Evolutionary conservation across 1,284 basidiomycete genomes (phyloP).

Genomic region (Wallemia hederae): DNA sequence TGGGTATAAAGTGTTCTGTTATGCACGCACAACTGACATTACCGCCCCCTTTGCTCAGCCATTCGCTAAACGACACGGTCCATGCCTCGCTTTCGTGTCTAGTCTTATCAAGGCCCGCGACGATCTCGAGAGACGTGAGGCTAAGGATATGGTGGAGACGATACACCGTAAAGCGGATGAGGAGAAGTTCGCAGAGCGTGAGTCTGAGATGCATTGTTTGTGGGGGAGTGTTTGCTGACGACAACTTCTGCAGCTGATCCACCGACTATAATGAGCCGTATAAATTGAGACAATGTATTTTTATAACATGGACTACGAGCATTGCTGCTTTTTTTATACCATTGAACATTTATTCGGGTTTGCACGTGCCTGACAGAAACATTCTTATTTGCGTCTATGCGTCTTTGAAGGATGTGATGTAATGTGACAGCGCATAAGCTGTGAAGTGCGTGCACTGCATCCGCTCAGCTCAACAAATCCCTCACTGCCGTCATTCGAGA

Average conservation of each 20-base stretch:
- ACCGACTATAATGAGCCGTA: background rate
- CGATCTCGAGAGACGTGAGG: background rate
- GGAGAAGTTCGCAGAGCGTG: background rate
- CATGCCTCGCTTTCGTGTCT: conserved; percentile 74
- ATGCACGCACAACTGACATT: background rate
- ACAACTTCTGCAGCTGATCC: background rate
- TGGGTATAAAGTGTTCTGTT: background rate
- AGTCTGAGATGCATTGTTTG: background rate
- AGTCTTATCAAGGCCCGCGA: conserved; percentile 40
- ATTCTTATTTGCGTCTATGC: too few relatives aligned
- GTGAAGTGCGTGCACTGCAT: too few relatives aligned
- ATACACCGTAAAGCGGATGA: background rate
- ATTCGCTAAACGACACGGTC: conserved; percentile 86
- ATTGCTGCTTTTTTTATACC: too few relatives aligned
- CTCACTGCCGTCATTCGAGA: too few relatives aligned
- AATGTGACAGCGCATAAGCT: too few relatives aligned
- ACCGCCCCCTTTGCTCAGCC: too few relatives aligned
- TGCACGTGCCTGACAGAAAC: too few relatives aligned
- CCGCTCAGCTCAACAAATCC: too few relatives aligned
- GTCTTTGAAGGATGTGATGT: too few relatives aligned
- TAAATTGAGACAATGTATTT: background rate
- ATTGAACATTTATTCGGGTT: too few relatives aligned
- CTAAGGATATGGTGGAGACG: background rate
- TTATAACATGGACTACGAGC: too few relatives aligned
- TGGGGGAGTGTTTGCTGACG: background rate